A percentile compares a stretch with the other conserved stretches of the same genome.
Conservation (phyloP, 2,329 filamentous ascomycete species). For the Pseudopithomyces maydicus region DNA sequence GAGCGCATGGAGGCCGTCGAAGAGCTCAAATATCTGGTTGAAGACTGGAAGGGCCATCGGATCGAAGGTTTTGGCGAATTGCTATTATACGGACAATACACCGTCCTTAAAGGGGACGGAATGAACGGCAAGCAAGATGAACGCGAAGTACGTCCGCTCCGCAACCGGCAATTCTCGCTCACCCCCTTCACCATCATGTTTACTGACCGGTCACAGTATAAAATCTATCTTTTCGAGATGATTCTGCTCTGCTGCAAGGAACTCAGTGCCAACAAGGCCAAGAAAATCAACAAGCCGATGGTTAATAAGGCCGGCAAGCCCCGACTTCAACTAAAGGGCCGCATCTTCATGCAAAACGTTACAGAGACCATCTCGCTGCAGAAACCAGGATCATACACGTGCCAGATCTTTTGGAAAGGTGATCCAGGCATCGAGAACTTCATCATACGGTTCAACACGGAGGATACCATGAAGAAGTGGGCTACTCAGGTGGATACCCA, state of each 20-base stretch:
- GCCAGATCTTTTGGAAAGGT: slow-evolving; percentile 98
- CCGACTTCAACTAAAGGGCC: slow-evolving; percentile 86
- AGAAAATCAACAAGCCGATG: slow-evolving; percentile 71
- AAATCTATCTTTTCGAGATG: slow-evolving; percentile 95
- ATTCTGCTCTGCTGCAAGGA: slow-evolving; percentile 98
- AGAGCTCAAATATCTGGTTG: slow-evolving; percentile 80
- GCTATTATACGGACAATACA: slow-evolving; percentile 86
- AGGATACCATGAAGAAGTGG: slow-evolving; percentile 95
- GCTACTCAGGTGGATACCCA: slow-evolving; percentile 77
- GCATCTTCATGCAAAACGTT: slow-evolving; percentile 99
- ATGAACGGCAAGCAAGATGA: slow-evolving; percentile 81
- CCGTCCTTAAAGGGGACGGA: slow-evolving; percentile 79
- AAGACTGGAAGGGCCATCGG: slow-evolving; percentile 95
- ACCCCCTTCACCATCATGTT: not conserved
- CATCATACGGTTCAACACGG: slow-evolving; percentile 88
- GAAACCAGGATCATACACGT: slow-evolving; percentile 89
- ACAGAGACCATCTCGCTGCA: slow-evolving; percentile 88
- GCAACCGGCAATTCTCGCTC: not conserved
- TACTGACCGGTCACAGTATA: slow-evolving; percentile 67
- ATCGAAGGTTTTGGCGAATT: slow-evolving; percentile 91
- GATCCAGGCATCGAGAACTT: slow-evolving; percentile 96
- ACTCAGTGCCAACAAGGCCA: slow-evolving; percentile 79
- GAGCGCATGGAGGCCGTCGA: slow-evolving; percentile 81
- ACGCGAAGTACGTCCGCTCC: slow-evolving; percentile 71
- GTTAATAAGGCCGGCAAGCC: slow-evolving; percentile 76